These are phyloP conservation scores for Tarenaya hassleriana DNA, from an alignment of 345 rosid species.

Conservation along the genomic window DNA sequence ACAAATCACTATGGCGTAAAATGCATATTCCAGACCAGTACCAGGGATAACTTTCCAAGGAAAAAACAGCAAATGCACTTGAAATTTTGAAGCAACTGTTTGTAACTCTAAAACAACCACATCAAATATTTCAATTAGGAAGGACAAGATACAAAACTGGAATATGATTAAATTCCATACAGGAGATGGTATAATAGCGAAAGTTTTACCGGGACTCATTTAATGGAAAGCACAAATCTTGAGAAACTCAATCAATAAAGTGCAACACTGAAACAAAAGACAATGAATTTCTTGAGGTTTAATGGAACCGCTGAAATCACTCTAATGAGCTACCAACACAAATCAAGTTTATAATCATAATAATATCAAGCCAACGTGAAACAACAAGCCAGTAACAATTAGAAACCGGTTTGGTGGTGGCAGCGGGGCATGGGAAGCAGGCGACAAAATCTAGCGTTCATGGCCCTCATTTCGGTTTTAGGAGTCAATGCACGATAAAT, in stretches of 20 bases:
- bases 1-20: background rate
- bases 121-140: background rate
- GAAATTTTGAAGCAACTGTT: background rate
- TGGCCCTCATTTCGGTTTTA: background rate
- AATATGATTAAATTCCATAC: background rate
- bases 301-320: conserved; percentile 1
- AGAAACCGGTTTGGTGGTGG: background rate
- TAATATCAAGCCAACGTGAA: background rate
- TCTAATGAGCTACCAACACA: background rate
- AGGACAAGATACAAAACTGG: background rate
- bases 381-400: conserved; percentile 1
- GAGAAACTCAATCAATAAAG: conserved; percentile 6
- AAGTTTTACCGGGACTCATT: background rate
- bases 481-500: background rate
- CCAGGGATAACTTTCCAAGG: background rate
- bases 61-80: background rate
- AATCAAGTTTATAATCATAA: too few species aligned
- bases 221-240: background rate
- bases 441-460: background rate
- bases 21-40: conserved; percentile 10
- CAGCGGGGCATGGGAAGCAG: too few species aligned
- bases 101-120: background rate
- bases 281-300: background rate
- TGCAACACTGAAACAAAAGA: background rate
- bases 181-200: conserved; percentile 1